Evolutionary conservation across 352 stramenopile genomes (phyloP).

Genomic region (Globisporangium lucens): DNA sequence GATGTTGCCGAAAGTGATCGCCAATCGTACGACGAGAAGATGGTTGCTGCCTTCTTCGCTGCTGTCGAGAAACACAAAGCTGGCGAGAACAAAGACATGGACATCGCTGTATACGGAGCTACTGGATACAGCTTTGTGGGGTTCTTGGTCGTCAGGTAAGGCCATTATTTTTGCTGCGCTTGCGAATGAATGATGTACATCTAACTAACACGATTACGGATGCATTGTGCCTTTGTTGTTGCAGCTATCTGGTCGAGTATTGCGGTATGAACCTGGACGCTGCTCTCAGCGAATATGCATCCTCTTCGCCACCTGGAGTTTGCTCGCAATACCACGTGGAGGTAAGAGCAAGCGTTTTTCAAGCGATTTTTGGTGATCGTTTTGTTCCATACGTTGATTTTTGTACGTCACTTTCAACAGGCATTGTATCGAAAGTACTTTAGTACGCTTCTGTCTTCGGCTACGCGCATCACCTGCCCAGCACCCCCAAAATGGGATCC

Average conservation of each 20-base stretch:
- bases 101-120: slow-evolving; percentile 67
- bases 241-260: slow-evolving; percentile 74
- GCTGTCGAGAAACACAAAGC: slow-evolving; percentile 52
- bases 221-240: slow-evolving; percentile 7
- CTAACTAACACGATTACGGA: neutral
- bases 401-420: slow-evolving; percentile 18
- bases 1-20: slow-evolving; percentile 32
- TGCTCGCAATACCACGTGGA: slow-evolving; percentile 68
- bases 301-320: slow-evolving; percentile 50
- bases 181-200: neutral
- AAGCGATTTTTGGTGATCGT: neutral
- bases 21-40: slow-evolving; percentile 41
- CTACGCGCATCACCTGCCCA: slow-evolving; percentile 43
- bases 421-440: slow-evolving; percentile 81
- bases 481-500: slow-evolving; percentile 65
- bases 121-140: slow-evolving; percentile 72
- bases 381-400: slow-evolving; percentile 2
- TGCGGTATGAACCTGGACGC: slow-evolving; percentile 53
- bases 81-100: slow-evolving; percentile 67
- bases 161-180: neutral
- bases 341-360: slow-evolving; percentile 25
- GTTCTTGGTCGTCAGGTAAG: slow-evolving; percentile 71
- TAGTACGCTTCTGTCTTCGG: slow-evolving; percentile 52
- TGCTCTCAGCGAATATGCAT: slow-evolving; percentile 66
- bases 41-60: slow-evolving; percentile 60